Percentiles rank a stretch among this genome's conserved stretches.
These are phyloP conservation scores for Saitozyma podzolica DNA, from an alignment of 768 basidiomycete species.

Conservation along the genomic window DNA sequence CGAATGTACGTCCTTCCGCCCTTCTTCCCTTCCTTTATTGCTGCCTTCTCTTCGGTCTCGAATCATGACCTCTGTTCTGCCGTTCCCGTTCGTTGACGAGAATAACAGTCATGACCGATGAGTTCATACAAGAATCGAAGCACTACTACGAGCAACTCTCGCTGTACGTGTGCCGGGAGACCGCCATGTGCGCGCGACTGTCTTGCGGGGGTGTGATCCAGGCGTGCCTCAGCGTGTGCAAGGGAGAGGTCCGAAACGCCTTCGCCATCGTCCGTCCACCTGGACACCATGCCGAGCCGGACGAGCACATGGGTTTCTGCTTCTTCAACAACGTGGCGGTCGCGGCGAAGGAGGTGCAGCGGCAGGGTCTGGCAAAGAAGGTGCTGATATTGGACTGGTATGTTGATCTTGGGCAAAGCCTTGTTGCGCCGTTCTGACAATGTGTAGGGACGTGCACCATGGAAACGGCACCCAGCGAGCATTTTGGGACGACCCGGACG, in stretches of 20 bases:
- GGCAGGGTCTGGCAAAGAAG: constrained; percentile 68
- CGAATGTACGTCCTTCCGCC: constrained; percentile 62
- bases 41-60: not conserved
- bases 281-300: constrained; percentile 97
- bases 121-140: constrained; percentile 72
- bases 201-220: constrained; percentile 96
- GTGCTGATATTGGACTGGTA: constrained; percentile 95
- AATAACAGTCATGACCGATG: constrained; percentile 66
- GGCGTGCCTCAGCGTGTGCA: constrained; percentile 80
- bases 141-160: constrained; percentile 87
- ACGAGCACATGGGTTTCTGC: constrained; percentile 98
- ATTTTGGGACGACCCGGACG: constrained; percentile 86
- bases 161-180: constrained; percentile 83
- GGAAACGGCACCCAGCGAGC: constrained; percentile 97
- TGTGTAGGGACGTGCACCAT: constrained; percentile 89
- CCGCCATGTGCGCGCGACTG: constrained; percentile 77
- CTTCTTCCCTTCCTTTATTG: not conserved
- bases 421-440: constrained; percentile 3
- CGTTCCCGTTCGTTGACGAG: not conserved
- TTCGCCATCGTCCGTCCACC: constrained; percentile 97
- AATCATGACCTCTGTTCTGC: constrained; percentile 11
- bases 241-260: constrained; percentile 73
- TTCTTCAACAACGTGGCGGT: constrained; percentile 99
- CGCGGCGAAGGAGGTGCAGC: constrained; percentile 77
- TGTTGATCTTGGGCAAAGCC: constrained; percentile 44